Base-by-base conservation (phyloP, 163 green algal species). In the Coccomyxa subellipsoidea region DNA sequence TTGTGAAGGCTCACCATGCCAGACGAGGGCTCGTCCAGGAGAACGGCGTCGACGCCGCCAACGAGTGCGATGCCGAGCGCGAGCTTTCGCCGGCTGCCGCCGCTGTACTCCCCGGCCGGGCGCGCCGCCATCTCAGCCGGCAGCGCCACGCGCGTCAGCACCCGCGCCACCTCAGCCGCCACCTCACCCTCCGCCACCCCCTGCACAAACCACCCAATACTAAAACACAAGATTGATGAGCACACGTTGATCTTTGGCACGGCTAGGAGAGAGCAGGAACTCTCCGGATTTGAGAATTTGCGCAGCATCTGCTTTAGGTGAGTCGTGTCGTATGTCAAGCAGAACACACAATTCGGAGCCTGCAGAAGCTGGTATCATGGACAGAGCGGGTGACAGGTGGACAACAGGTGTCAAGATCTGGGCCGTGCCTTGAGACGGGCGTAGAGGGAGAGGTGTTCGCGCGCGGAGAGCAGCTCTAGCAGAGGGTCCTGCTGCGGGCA, bases 11-110 rank as follows among this genome's bases (percentile, higher is more conserved):
- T n/a, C 36, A 82, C 85, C 79, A 87, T 79, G 37, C 87, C 87
- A 29, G 85, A 82, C 25, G 66, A 80, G 9, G 82, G 82, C 71
- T 90, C 87, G 38, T 90, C 87, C 40, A 89, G 81, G 18, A 89
- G 77, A 37, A 84, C 34, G 7, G 70, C 80, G 27, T 76, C 40
- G 4, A 69, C 75, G 79, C 75, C 38, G 27, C 87, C 87, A 4
- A 88, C 54, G 6, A 89, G 78, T 0, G 87, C 84, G 35, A 88
- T 87, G 23, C 38, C 84, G 27, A 90, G 69, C 25, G 76, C 82
- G 4, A 90, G 80, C 82, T 87, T 88, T 23, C 87, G 81, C 66
- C 82, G 84, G 79, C 85, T 88, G 66, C 87, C 87, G 31, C 87
- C 87, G 79, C 66, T 84, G 85, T 86, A 84, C 38, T 76, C 34